A percentile compares a stretch with the other conserved stretches of the same genome.
phyloP scores from a whole-genome alignment of 2,329 filamentous ascomycete species.

The Pestalotiopsis sp. region DNA sequence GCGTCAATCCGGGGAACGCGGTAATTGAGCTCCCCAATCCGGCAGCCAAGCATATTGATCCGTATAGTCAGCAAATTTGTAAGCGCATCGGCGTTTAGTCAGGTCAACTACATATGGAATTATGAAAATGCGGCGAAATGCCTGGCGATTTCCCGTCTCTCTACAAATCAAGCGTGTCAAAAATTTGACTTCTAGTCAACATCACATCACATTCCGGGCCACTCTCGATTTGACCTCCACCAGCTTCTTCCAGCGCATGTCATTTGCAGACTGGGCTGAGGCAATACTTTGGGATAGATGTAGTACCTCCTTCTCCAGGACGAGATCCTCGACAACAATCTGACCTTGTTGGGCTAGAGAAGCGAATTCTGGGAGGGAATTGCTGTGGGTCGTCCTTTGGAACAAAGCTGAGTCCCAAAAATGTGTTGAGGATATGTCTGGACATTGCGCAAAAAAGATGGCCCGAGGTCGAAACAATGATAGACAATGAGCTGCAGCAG shows the following conservation, averaged over 20 bases:
- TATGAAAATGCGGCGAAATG: background rate
- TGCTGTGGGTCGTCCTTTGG: background rate
- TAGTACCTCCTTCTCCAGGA: background rate
- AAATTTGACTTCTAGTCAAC: too few species aligned
- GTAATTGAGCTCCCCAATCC: background rate
- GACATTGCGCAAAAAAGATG: too few species aligned
- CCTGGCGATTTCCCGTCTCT: too few species aligned
- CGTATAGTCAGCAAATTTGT: background rate
- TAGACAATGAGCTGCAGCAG: too few species aligned
- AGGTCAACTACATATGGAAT: background rate
- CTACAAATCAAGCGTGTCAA: too few species aligned
- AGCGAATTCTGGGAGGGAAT: background rate
- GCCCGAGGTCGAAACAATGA: too few species aligned
- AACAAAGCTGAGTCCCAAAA: too few species aligned
- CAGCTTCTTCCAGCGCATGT: background rate
- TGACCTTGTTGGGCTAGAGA: background rate
- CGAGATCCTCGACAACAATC: background rate
- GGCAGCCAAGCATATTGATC: background rate
- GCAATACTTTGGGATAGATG: background rate
- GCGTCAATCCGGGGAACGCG: slow-evolving; percentile 3
- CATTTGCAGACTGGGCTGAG: background rate
- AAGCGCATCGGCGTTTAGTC: background rate
- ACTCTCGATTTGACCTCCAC: background rate
- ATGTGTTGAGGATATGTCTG: too few species aligned
- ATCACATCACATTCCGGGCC: background rate